These are phyloP conservation scores for Emergomyces africanus DNA, from an alignment of 2,329 filamentous ascomycete species.

Conservation along the genomic window DNA sequence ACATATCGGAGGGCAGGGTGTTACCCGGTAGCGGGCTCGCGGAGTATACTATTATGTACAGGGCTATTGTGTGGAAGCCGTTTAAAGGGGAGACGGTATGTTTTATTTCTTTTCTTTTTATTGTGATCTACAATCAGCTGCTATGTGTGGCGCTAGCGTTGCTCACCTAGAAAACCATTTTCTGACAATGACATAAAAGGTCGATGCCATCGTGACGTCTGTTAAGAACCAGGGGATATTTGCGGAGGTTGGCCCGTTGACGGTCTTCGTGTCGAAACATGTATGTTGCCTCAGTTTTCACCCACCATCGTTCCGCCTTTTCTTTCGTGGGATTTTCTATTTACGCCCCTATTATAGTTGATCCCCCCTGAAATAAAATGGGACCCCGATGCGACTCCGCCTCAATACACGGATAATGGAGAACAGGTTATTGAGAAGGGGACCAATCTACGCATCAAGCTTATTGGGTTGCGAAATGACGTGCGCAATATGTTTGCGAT, in stretches of 20 bases:
- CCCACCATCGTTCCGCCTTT: background rate
- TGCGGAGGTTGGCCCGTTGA: slow-evolving; percentile 36
- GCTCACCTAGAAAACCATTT: slow-evolving; percentile 10
- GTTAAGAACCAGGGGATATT: slow-evolving; percentile 85
- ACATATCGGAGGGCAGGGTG: slow-evolving; percentile 87
- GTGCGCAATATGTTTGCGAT: slow-evolving; percentile 94
- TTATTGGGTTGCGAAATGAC: slow-evolving; percentile 86
- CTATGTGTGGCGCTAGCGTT: background rate
- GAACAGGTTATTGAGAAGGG: slow-evolving; percentile 90
- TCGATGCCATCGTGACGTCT: slow-evolving; percentile 85
- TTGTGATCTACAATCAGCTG: background rate
- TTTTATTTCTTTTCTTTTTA: slow-evolving; percentile 8
- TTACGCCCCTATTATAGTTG: slow-evolving; percentile 41
- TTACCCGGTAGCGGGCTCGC: slow-evolving; percentile 83
- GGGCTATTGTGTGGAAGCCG: slow-evolving; percentile 92
- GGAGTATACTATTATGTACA: slow-evolving; percentile 89
- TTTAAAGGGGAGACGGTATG: slow-evolving; percentile 96
- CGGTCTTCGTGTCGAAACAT: slow-evolving; percentile 47
- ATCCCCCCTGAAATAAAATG: slow-evolving; percentile 89
- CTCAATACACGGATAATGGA: slow-evolving; percentile 89
- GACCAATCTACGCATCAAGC: slow-evolving; percentile 84
- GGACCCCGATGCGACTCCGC: slow-evolving; percentile 91
- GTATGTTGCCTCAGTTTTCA: slow-evolving; percentile 39
- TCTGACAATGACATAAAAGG: slow-evolving; percentile 39
- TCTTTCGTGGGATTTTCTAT: slow-evolving; percentile 1